These are phyloP conservation scores for Aquilaria yunnanensis DNA, from an alignment of 345 rosid genomes.

Conservation along the genomic window DNA sequence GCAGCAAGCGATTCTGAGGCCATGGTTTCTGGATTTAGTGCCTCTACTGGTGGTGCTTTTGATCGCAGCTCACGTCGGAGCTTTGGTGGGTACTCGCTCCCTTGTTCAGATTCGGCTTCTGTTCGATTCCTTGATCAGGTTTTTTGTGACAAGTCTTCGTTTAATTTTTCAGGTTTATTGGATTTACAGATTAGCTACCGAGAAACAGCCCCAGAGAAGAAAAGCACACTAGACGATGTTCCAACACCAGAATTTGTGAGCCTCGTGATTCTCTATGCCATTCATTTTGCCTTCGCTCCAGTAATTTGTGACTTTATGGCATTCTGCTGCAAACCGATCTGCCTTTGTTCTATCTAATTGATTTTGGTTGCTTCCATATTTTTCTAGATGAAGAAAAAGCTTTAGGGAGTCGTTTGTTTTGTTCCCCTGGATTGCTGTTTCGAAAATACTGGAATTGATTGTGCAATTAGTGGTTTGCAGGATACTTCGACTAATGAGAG, in stretches of 20 bases:
- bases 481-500: no score
- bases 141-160: neutral
- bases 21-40: constrained; percentile 70
- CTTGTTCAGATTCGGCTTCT: neutral
- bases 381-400: no score
- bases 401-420: no score
- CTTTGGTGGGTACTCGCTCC: constrained; percentile 38
- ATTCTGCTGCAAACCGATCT: neutral
- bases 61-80: constrained; percentile 77
- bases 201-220: constrained; percentile 65
- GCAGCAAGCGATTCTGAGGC: constrained; percentile 26
- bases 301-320: no score
- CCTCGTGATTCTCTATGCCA: constrained; percentile 6
- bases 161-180: constrained; percentile 49
- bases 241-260: neutral
- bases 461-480: no score
- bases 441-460: no score
- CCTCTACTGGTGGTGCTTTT: constrained; percentile 56
- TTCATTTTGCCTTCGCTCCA: neutral
- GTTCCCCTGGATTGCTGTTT: no score
- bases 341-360: neutral
- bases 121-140: neutral
- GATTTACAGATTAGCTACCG: constrained; percentile 76
- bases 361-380: neutral
- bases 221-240: constrained; percentile 44